These are phyloP conservation scores for Penicillium sp. DNA, from an alignment of 2,329 filamentous ascomycete genomes.

Conservation along the genomic window DNA sequence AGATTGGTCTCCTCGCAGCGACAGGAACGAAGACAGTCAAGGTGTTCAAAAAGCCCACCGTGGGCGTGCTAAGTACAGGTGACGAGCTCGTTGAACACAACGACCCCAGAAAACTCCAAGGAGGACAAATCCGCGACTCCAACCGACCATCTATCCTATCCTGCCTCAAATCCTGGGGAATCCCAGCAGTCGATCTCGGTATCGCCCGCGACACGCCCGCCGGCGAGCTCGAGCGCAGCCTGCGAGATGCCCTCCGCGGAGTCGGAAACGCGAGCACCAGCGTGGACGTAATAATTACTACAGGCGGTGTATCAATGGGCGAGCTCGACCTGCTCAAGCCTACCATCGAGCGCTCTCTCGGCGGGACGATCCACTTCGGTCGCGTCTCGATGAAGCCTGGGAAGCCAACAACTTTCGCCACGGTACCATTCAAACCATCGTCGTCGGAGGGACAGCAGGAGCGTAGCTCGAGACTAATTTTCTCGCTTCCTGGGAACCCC, in stretches of 20 bases:
- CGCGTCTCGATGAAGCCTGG: constrained; percentile 97
- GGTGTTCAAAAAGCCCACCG: constrained; percentile 74
- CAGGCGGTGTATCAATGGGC: constrained; percentile 95
- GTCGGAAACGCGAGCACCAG: constrained; percentile 45
- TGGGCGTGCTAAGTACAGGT: constrained; percentile 90
- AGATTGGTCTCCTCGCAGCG: constrained; percentile 86
- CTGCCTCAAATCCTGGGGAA: constrained; percentile 75
- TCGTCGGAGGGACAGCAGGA: constrained; percentile 53
- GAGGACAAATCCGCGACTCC: constrained; percentile 90
- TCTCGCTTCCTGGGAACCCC: constrained; percentile 91
- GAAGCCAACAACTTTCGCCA: constrained; percentile 97
- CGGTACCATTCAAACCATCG: constrained; percentile 67
- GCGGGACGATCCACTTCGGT: constrained; percentile 94
- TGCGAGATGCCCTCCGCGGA: constrained; percentile 73
- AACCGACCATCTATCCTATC: constrained; percentile 88
- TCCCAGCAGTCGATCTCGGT: constrained; percentile 80
- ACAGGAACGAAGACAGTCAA: constrained; percentile 75
- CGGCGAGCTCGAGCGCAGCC: constrained; percentile 73
- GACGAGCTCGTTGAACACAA: constrained; percentile 88
- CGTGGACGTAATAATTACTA: constrained; percentile 85
- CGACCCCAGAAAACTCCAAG: constrained; percentile 61
- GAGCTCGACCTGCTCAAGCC: constrained; percentile 96
- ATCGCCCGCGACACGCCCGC: constrained; percentile 68
- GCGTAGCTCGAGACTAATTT: constrained; percentile 72
- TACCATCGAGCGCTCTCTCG: constrained; percentile 86